Base-by-base conservation (phyloP, 345 rosid species). In the Corchorus olitorius region DNA sequence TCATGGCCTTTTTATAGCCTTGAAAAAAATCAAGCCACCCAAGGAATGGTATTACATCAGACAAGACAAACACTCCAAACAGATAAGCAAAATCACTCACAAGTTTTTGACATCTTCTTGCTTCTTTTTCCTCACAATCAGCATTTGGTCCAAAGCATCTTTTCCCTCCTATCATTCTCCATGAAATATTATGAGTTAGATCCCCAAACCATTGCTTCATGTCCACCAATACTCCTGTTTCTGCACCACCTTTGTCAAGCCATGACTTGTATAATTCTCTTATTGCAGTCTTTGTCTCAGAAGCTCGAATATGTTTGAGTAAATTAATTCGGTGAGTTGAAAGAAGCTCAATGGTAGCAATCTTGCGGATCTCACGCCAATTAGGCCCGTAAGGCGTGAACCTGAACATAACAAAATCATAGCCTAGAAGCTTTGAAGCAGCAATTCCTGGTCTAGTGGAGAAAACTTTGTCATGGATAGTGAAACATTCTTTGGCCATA, bases 321-420 rank as follows among this genome's bases (percentile, higher is more conserved):
- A 71, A 49, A 17, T 82, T 84, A 60, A 82, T 69, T 69, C 84
- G 60, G 22, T 78, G 65, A 37, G 76, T 80, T 1, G 87, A 87
- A 8, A 84, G 79, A 53, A 80, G 88, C 77, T 87, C 82, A 1
- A 76, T 3, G 0, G 64, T 71, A 0, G 65, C 56, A 5, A 81
- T 74, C 79, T 85, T 85, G 27, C 77, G 83, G 77, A 82, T 82
- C 68, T 87, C 87, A 3, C 79, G 78, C 85, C 87, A 84, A 82
- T 79, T 80, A 49, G 75, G 13, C 0, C 90, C 82, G 2, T 83
- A 85, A 60, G 88, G 85, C 52, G 86, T 81, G 8, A 85, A 79
- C 2, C 87, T 84, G 11, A 85, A 80, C 88, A 85, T 84, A 39
- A 85, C 86, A 33, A 39, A 69, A 46, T 79, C 2, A 62, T 79